Conservation (phyloP, 257 asterid species). For the Solanum chmielewskii region DNA sequence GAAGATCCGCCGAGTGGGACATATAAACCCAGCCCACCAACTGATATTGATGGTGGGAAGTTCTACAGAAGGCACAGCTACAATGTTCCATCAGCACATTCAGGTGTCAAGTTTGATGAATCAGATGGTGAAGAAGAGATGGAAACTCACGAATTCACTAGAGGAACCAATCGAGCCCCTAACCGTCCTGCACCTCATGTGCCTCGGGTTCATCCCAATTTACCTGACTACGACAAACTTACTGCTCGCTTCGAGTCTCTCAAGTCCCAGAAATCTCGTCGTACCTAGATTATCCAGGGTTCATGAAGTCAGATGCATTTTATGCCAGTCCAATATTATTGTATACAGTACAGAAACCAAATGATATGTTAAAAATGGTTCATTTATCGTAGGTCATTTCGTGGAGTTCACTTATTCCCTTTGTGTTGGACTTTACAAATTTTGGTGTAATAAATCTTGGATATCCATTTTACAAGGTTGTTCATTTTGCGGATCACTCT, state of each 20-base stretch:
- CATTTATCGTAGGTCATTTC: background rate
- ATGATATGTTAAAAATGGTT: background rate
- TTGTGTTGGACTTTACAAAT: background rate
- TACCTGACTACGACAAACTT: constrained; percentile 76
- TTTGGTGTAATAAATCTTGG: background rate
- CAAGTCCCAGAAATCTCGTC: constrained; percentile 33
- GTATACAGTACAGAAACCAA: background rate
- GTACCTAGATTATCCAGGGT: background rate
- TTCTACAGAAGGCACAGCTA: constrained; percentile 58
- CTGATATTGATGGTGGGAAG: constrained; percentile 10
- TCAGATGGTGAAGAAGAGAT: constrained; percentile 34
- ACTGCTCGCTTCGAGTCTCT: constrained; percentile 95
- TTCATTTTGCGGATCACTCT: background rate
- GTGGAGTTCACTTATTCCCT: background rate
- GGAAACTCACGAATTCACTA: constrained; percentile 16
- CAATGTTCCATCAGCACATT: constrained; percentile 23
- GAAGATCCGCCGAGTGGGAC: constrained; percentile 31
- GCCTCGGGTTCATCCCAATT: constrained; percentile 70
- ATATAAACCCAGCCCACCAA: background rate
- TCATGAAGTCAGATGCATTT: background rate
- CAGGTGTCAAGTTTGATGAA: constrained; percentile 51
- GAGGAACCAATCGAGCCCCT: constrained; percentile 29
- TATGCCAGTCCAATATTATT: background rate
- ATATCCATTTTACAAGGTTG: background rate
- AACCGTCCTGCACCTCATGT: constrained; percentile 41